These are phyloP conservation scores for Sclerotinia sclerotiorum DNA, from an alignment of 2,329 filamentous ascomycete genomes.

Conservation along the genomic window DNA sequence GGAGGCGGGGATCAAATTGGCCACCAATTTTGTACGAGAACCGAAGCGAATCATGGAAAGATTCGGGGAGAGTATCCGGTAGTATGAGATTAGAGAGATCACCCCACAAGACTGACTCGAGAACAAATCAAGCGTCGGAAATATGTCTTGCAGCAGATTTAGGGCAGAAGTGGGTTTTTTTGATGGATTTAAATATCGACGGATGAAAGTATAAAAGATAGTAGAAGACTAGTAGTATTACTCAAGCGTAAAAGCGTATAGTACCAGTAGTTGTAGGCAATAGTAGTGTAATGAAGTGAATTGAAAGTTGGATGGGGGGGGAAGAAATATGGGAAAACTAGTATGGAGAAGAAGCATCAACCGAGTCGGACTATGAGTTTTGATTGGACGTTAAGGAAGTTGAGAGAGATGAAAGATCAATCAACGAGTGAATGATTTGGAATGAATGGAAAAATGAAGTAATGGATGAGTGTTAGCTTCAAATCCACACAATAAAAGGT, in stretches of 20 bases:
- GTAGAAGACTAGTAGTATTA: background rate
- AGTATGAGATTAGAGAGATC: slow-evolving; percentile 1
- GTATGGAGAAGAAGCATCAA: background rate
- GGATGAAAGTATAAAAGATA: background rate
- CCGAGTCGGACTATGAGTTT: background rate
- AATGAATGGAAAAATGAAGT: background rate
- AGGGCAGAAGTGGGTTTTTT: slow-evolving; percentile 3
- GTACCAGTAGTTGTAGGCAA: background rate
- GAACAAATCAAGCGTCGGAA: background rate
- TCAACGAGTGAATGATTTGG: background rate
- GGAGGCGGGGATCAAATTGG: background rate
- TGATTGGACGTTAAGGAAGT: background rate
- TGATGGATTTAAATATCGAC: background rate
- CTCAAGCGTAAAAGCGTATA: background rate
- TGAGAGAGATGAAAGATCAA: background rate
- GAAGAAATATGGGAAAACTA: background rate
- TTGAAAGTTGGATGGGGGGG: background rate
- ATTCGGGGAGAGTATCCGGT: background rate
- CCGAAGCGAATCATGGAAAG: slow-evolving; percentile 13
- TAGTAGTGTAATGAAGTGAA: background rate
- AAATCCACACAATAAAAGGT: background rate
- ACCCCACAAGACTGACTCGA: slow-evolving; percentile 14
- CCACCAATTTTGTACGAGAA: slow-evolving; percentile 9
- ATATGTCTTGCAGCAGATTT: slow-evolving; percentile 12
- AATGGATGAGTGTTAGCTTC: slow-evolving; percentile 1